Evolutionary conservation across 768 basidiomycete genomes (phyloP).

Genomic region (Podaxis mareebaensis): DNA sequence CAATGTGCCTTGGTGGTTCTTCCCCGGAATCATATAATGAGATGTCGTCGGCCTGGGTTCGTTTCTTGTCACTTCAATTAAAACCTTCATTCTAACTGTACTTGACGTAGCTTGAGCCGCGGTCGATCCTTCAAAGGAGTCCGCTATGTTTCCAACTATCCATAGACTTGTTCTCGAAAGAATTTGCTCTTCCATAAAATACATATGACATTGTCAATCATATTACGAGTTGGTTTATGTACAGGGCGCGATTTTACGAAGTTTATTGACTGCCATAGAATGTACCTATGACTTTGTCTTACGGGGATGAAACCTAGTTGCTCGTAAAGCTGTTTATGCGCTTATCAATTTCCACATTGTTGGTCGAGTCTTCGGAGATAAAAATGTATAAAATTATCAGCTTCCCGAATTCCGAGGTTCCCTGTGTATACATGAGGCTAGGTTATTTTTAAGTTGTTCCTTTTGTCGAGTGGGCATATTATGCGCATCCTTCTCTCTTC

Average conservation of each 20-base stretch:
- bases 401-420: too few relatives aligned
- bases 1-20: slow-evolving; percentile 48
- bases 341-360: background rate
- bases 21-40: slow-evolving; percentile 35
- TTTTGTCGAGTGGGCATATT: too few relatives aligned
- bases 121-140: background rate
- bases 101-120: too few relatives aligned
- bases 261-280: background rate
- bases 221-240: background rate
- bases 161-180: background rate
- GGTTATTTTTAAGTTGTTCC: too few relatives aligned
- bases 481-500: too few relatives aligned
- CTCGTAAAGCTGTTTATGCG: too few relatives aligned
- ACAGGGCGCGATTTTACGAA: background rate
- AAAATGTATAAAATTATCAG: background rate
- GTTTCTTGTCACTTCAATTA: background rate
- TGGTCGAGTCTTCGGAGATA: background rate
- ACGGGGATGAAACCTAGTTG: background rate
- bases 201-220: background rate
- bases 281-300: background rate
- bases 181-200: background rate
- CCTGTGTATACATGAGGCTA: too few relatives aligned
- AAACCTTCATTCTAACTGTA: background rate
- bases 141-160: background rate
- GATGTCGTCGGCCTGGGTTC: background rate